These are phyloP conservation scores for Pseudogymnoascus destructans DNA, from an alignment of 2,329 filamentous ascomycete genomes.

Conservation along the genomic window DNA sequence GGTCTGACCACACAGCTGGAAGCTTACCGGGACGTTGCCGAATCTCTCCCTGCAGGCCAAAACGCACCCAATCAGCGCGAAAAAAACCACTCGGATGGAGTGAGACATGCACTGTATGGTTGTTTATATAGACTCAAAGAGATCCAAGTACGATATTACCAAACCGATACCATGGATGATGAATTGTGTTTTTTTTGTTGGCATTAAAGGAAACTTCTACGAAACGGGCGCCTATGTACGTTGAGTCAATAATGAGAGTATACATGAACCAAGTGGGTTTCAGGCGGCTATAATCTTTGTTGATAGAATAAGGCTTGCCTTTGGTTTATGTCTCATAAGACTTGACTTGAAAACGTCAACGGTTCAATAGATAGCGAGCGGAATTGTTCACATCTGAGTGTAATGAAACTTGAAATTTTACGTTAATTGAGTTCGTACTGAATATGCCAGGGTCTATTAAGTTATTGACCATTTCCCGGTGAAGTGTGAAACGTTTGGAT, in stretches of 20 bases:
- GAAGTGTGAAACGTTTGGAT: background rate
- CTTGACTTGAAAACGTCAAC: background rate
- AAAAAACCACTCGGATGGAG: background rate
- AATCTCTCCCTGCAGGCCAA: conserved; percentile 8
- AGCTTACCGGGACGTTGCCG: conserved; percentile 21
- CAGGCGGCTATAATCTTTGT: background rate
- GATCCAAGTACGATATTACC: background rate
- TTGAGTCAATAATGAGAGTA: background rate
- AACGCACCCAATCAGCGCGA: conserved; percentile 2
- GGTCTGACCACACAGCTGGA: conserved; percentile 19
- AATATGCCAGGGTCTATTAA: background rate
- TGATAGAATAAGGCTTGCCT: background rate
- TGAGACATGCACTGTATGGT: background rate
- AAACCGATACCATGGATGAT: background rate
- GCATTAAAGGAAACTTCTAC: background rate
- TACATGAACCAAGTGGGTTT: background rate
- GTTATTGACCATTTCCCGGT: background rate
- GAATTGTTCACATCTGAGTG: background rate
- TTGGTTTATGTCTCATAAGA: background rate
- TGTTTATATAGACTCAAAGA: background rate
- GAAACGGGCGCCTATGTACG: background rate
- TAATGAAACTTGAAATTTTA: background rate
- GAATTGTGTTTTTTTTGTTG: background rate
- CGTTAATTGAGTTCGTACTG: background rate
- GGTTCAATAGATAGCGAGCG: background rate